phyloP scores from a whole-genome alignment of 2,329 filamentous ascomycete species.

The Scedosporium minutisporum region DNA sequence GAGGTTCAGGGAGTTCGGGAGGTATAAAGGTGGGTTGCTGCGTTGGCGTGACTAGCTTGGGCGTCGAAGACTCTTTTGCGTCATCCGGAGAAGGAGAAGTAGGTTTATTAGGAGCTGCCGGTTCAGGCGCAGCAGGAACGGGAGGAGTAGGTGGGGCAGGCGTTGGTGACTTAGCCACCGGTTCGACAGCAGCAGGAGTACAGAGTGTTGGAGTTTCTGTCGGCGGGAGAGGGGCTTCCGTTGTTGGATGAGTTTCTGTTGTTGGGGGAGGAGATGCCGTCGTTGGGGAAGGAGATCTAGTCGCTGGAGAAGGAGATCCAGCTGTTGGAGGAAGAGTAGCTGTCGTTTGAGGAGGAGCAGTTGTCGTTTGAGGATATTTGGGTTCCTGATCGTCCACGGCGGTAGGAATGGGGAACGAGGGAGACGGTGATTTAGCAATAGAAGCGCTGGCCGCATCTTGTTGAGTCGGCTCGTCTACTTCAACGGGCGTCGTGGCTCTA shows the following conservation, averaged over 20 bases:
- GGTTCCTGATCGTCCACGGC: background rate
- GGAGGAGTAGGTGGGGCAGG: slow-evolving; percentile 21
- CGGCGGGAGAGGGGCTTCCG: too few species aligned
- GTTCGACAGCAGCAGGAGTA: background rate
- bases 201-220: too few species aligned
- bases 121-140: slow-evolving; percentile 16
- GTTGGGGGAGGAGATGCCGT: too few species aligned
- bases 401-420: background rate
- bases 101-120: background rate
- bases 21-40: background rate
- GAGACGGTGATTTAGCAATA: background rate
- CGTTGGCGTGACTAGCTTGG: background rate
- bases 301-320: too few species aligned
- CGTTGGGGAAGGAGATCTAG: too few species aligned
- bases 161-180: background rate
- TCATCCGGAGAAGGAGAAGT: background rate
- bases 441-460: background rate
- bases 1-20: background rate
- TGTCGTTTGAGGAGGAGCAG: too few species aligned
- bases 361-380: too few species aligned
- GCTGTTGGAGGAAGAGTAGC: too few species aligned
- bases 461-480: slow-evolving; percentile 21
- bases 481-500: slow-evolving; percentile 53
- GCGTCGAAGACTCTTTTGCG: background rate
- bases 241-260: too few species aligned